Percentiles rank a stretch among this genome's conserved stretches.
phyloP scores from a whole-genome alignment of 1,284 basidiomycete species.

The Chiua sp. region DNA sequence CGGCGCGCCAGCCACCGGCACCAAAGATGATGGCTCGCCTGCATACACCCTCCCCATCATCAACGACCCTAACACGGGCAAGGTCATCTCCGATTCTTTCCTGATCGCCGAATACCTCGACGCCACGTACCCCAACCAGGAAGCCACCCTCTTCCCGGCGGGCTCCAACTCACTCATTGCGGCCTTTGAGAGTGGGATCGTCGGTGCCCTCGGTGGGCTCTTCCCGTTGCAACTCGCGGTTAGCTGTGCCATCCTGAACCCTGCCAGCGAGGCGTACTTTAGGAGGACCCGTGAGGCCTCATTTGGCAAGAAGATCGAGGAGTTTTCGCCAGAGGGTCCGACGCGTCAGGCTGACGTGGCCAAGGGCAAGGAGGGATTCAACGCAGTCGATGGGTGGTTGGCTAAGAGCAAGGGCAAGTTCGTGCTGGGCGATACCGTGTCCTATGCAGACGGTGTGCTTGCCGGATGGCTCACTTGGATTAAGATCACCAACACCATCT shows the following conservation, averaged over 20 bases:
- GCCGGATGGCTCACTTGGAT: conserved; percentile 36
- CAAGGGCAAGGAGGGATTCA: conserved; percentile 30
- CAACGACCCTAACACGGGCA: conserved; percentile 34
- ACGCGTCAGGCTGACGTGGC: conserved; percentile 30
- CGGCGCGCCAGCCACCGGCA: conserved; percentile 35
- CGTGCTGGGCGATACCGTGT: conserved; percentile 42
- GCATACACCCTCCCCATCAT: conserved; percentile 47
- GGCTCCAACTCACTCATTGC: conserved; percentile 28
- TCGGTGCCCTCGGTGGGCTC: conserved; percentile 11
- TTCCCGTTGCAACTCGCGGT: conserved; percentile 22
- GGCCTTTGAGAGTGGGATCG: conserved; percentile 28
- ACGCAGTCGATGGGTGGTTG: conserved; percentile 31
- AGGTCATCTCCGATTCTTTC: conserved; percentile 39
- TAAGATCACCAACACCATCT: conserved; percentile 29
- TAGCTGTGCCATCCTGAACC: conserved; percentile 28
- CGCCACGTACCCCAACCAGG: conserved; percentile 35
- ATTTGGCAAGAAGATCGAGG: conserved; percentile 38
- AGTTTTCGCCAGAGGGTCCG: conserved; percentile 37
- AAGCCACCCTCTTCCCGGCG: conserved; percentile 32
- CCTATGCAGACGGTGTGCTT: conserved; percentile 40
- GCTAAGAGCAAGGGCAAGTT: conserved; percentile 33
- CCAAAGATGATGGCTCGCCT: conserved; percentile 32
- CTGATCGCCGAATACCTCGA: conserved; percentile 47
- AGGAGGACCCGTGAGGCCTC: conserved; percentile 35
- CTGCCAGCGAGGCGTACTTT: conserved; percentile 39